Percentiles rank a stretch among this genome's conserved stretches.
Conservation (phyloP, 2,329 filamentous ascomycete genomes). For the Epicoccum nigrum region DNA sequence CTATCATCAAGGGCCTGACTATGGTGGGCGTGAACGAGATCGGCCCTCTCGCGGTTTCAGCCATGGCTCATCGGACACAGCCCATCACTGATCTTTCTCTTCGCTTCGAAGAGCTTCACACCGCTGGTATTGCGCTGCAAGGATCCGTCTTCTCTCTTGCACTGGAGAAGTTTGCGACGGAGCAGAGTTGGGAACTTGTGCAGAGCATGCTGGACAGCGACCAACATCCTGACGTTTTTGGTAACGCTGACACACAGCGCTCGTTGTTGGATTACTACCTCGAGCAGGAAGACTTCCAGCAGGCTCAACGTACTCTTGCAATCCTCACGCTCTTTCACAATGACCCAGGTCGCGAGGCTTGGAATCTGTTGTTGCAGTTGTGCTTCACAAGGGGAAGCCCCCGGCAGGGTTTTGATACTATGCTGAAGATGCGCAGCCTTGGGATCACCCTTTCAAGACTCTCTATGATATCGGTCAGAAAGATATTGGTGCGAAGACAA, state of each 20-base stretch:
- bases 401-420: slow-evolving; percentile 38
- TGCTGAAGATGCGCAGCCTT: slow-evolving; percentile 58
- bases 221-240: slow-evolving; percentile 68
- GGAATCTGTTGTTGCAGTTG: slow-evolving; percentile 57
- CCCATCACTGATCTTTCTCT: slow-evolving; percentile 62
- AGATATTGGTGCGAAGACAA: slow-evolving; percentile 48
- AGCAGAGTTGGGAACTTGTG: slow-evolving; percentile 61
- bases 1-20: slow-evolving; percentile 71
- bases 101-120: slow-evolving; percentile 66
- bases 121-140: slow-evolving; percentile 67
- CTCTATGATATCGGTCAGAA: slow-evolving; percentile 52
- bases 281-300: slow-evolving; percentile 56
- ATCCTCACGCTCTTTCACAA: slow-evolving; percentile 56
- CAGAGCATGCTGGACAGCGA: slow-evolving; percentile 63
- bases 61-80: slow-evolving; percentile 72
- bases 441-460: slow-evolving; percentile 50
- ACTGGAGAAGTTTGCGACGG: slow-evolving; percentile 67
- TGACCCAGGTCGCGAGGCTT: slow-evolving; percentile 46
- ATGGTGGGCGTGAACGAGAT: slow-evolving; percentile 74
- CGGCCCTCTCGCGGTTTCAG: slow-evolving; percentile 77
- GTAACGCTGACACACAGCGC: slow-evolving; percentile 61
- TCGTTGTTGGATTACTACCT: slow-evolving; percentile 60
- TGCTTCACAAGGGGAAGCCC: slow-evolving; percentile 41
- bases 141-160: slow-evolving; percentile 69
- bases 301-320: slow-evolving; percentile 62